These are phyloP conservation scores for Phlegmacium glaucopus DNA, from an alignment of 768 basidiomycete genomes.

Conservation along the genomic window DNA sequence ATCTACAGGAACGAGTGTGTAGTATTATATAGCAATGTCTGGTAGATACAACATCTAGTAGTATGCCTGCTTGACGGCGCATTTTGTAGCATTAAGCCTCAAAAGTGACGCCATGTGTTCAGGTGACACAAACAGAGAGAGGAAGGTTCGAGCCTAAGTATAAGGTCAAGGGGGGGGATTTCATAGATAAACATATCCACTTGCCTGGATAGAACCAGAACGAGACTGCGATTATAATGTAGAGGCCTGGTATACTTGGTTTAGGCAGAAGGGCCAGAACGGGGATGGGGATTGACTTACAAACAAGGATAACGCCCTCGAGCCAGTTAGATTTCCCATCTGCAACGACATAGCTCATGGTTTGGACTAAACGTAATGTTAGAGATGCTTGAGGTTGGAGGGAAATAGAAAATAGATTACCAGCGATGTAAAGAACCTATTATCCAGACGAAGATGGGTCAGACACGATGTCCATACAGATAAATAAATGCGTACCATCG, in stretches of 20 bases:
- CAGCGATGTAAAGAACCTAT: slow-evolving; percentile 49
- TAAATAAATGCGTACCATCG: slow-evolving; percentile 35
- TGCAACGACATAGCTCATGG: slow-evolving; percentile 80
- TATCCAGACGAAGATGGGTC: not conserved
- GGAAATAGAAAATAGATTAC: slow-evolving; percentile 21
- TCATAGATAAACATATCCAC: not conserved
- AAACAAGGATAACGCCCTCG: slow-evolving; percentile 81
- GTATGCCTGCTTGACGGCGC: no score
- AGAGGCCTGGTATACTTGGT: slow-evolving; percentile 43
- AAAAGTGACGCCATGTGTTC: not conserved
- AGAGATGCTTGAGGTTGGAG: not conserved
- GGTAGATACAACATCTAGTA: no score
- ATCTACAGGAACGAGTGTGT: no score
- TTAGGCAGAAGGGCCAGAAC: not conserved
- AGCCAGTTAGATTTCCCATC: slow-evolving; percentile 92
- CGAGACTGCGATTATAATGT: slow-evolving; percentile 66
- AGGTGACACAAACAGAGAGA: not conserved
- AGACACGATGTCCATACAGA: slow-evolving; percentile 6
- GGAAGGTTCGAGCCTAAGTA: slow-evolving; percentile 1
- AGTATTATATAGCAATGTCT: no score
- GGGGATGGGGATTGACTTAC: slow-evolving; percentile 27
- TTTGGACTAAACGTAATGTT: slow-evolving; percentile 47
- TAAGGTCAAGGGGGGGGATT: not conserved
- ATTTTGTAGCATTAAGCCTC: no score
- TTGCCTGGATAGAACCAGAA: slow-evolving; percentile 69